These are phyloP conservation scores for Chaetomium fimeti DNA, from an alignment of 495 filamentous ascomycete genomes.

Conservation along the genomic window DNA sequence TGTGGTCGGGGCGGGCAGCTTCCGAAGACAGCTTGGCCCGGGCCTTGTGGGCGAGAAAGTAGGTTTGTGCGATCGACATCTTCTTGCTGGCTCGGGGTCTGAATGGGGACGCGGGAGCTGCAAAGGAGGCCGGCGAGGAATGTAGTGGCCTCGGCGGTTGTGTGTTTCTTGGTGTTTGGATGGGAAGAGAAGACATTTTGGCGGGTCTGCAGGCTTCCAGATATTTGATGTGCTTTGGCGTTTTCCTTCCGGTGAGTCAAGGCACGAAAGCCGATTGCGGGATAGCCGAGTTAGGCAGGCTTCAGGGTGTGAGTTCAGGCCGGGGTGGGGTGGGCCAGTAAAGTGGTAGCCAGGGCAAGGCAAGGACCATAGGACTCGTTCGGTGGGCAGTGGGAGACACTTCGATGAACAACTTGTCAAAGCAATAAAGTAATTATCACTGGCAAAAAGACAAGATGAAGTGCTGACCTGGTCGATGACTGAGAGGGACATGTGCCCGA, in stretches of 20 bases:
- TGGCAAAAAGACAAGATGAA: neutral
- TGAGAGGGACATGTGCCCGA: slow-evolving; percentile 15
- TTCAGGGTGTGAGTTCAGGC: slow-evolving; percentile 16
- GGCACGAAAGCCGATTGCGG: slow-evolving; percentile 36
- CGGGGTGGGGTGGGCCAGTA: slow-evolving; percentile 24
- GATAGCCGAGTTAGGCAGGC: slow-evolving; percentile 24
- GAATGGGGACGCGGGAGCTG: slow-evolving; percentile 29
- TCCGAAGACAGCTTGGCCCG: slow-evolving; percentile 91
- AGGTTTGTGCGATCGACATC: slow-evolving; percentile 97
- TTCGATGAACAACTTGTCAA: neutral
- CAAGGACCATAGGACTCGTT: slow-evolving; percentile 8
- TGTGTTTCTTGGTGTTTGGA: slow-evolving; percentile 29
- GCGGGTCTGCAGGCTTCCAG: slow-evolving; percentile 20
- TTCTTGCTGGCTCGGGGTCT: slow-evolving; percentile 51
- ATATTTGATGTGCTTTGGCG: slow-evolving; percentile 32
- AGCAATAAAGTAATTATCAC: neutral
- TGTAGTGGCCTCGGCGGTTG: slow-evolving; percentile 22
- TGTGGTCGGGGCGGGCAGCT: slow-evolving; percentile 85
- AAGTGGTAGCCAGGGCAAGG: slow-evolving; percentile 2
- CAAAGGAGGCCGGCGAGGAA: slow-evolving; percentile 22
- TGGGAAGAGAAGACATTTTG: slow-evolving; percentile 37
- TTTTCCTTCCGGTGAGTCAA: slow-evolving; percentile 35
- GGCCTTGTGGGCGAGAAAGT: slow-evolving; percentile 95
- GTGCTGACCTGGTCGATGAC: slow-evolving; percentile 12
- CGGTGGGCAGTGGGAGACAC: neutral